Conservation (phyloP, 2,329 filamentous ascomycete genomes). For the Trichoderma sp. region DNA sequence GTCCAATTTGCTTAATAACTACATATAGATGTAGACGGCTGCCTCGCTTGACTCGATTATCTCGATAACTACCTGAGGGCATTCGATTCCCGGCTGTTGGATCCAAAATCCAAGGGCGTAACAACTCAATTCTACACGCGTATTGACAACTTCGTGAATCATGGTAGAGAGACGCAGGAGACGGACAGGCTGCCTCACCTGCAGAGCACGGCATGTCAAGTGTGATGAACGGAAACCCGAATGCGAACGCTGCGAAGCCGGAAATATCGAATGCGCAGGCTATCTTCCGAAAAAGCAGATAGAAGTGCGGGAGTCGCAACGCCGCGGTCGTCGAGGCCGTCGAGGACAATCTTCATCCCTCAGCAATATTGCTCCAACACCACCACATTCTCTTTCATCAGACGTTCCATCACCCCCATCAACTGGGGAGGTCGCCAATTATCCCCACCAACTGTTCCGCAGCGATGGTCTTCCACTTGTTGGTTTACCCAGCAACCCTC, state of each 20-base stretch:
- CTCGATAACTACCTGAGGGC: not conserved
- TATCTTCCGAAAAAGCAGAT: slow-evolving; percentile 13
- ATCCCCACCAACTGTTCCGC: slow-evolving; percentile 6
- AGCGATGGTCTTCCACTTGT: slow-evolving; percentile 13
- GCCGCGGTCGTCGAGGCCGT: not conserved
- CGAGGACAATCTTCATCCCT: not conserved
- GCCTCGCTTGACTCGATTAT: slow-evolving; percentile 15
- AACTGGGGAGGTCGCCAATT: not conserved
- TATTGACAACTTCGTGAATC: not conserved
- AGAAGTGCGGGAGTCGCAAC: not conserved
- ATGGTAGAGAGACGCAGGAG: slow-evolving; percentile 3
- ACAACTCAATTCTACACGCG: not conserved
- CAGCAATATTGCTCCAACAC: not conserved
- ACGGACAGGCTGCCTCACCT: slow-evolving; percentile 17
- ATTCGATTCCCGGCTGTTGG: not conserved
- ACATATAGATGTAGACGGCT: not conserved
- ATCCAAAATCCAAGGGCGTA: not conserved
- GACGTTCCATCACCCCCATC: not conserved
- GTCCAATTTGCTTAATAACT: not conserved
- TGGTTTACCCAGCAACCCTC: slow-evolving; percentile 18
- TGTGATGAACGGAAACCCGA: slow-evolving; percentile 18
- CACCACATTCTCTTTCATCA: not conserved
- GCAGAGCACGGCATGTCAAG: slow-evolving; percentile 13
- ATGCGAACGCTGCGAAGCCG: slow-evolving; percentile 15
- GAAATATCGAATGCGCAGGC: slow-evolving; percentile 15